These are phyloP conservation scores for Seiridium cupressi DNA, from an alignment of 2,329 filamentous ascomycete genomes.

Conservation along the genomic window DNA sequence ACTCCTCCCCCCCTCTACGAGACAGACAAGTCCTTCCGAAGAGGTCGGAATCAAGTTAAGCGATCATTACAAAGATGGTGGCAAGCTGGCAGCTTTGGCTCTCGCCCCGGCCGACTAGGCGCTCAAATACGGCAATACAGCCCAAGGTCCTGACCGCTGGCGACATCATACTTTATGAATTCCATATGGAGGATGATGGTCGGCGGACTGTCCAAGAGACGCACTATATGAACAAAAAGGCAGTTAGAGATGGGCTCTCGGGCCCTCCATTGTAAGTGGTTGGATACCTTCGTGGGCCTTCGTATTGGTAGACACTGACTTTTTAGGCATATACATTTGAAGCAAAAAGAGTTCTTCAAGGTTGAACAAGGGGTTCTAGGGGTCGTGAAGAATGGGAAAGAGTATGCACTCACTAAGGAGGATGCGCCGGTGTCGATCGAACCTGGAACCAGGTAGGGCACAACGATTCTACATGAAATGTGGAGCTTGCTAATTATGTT, in stretches of 20 bases:
- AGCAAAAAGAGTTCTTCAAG: slow-evolving; percentile 16
- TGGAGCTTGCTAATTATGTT: neutral
- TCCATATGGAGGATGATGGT: slow-evolving; percentile 5
- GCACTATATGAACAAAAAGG: slow-evolving; percentile 14
- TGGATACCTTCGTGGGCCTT: neutral
- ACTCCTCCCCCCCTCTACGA: neutral
- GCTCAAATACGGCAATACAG: slow-evolving; percentile 7
- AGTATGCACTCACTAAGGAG: slow-evolving; percentile 11
- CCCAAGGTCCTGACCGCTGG: neutral
- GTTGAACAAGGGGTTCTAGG: slow-evolving; percentile 16
- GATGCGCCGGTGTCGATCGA: slow-evolving; percentile 11
- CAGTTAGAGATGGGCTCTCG: slow-evolving; percentile 12
- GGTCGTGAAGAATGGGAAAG: slow-evolving; percentile 7
- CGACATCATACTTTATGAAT: slow-evolving; percentile 11
- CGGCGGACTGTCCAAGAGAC: slow-evolving; percentile 13
- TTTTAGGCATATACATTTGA: slow-evolving; percentile 16
- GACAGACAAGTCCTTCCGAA: neutral
- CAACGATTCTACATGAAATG: neutral
- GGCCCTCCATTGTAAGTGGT: slow-evolving; percentile 15
- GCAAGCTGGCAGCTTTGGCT: slow-evolving; percentile 17
- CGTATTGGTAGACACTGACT: neutral
- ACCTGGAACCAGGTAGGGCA: slow-evolving; percentile 9
- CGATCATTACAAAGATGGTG: slow-evolving; percentile 8
- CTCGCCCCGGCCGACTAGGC: slow-evolving; percentile 12
- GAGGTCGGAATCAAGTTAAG: no score